Base-by-base conservation (phyloP, 2,329 filamentous ascomycete genomes). In the Myrmaecium sp. region DNA sequence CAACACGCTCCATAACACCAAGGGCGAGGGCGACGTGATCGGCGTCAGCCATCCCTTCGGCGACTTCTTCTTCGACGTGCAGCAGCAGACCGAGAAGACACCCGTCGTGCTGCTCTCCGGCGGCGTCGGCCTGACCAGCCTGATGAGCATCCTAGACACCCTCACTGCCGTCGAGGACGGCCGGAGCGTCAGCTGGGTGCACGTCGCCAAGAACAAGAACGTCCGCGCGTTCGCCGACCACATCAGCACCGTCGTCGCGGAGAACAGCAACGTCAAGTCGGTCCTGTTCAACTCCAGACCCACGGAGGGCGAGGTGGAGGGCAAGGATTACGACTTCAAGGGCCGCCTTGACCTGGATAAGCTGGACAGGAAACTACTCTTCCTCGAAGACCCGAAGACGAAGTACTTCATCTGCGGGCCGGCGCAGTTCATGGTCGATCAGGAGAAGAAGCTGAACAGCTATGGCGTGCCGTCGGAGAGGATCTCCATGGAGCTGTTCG, bases 371-470 rank as follows among this genome's bases (percentile, higher is more conserved):
- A 41, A 51, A 1, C 55, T 66, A 23, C 51, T 84, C n/a, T 67
- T 62, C 36, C 43, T 73, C 2, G 52, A 57, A 12, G 55, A 74
- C 37, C 26, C 48, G 1, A 51, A 51, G 22, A 60, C 78, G 0
- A 57, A 71, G 40, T 84, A 82, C 47, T 83, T 67, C 38, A 53
- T 80, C 28, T 84, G 79, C 41, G 79, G 78, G 0, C 77, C 78
- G 0, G 59, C 62, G 32, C 43, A 47, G 5, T 84, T 82, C 57
- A 84, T 84, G 79, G 39, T 60, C 6, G 64, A 68, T 19, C 54
- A 66, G 13, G 55, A 66, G 35, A 47, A 51, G 5, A 60, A 55
- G 36, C 53, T 83, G 30, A 51, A 60, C 37, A 52, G 40, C 3
- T 49, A 57, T 29, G 74, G 73, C 1, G 72, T 82, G 2, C 48